Conservation (phyloP, 148 eudicot species). For the Nepenthes mirabilis region DNA sequence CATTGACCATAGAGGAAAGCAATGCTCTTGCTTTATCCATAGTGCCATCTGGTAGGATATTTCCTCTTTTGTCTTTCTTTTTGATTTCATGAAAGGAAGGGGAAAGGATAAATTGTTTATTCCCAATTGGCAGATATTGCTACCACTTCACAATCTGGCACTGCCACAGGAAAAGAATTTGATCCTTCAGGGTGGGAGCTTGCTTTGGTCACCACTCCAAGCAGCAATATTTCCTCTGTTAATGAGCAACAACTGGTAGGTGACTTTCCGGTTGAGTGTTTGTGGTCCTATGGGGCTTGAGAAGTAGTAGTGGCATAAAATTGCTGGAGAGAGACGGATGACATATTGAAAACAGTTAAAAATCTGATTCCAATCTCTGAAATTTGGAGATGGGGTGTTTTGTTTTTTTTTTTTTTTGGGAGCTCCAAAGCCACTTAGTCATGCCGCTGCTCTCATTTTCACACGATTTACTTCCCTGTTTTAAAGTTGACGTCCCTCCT, state of each 20-base stretch:
- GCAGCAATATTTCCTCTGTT: conserved; percentile 52
- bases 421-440: too few species aligned
- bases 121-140: conserved; percentile 20
- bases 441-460: too few species aligned
- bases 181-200: conserved; percentile 99
- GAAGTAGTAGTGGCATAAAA: too few species aligned
- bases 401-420: too few species aligned
- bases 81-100: not conserved
- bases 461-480: too few species aligned
- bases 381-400: too few species aligned
- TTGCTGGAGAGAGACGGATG: too few species aligned
- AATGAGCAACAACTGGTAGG: conserved; percentile 83
- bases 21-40: conserved; percentile 93
- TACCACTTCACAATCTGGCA: conserved; percentile 31
- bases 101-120: not conserved
- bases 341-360: too few species aligned
- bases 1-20: conserved; percentile 76
- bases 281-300: too few species aligned
- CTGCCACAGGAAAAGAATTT: conserved; percentile 38
- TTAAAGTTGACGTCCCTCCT: too few species aligned
- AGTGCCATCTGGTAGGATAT: conserved; percentile 51
- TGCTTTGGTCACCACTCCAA: conserved; percentile 84
- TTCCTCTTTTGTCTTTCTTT: not conserved
- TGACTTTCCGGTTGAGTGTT: too few species aligned
- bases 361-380: too few species aligned